Evolutionary conservation across 805 yeast genomes (phyloP).

Genomic region (Lipomyces spencermartinsiae): DNA sequence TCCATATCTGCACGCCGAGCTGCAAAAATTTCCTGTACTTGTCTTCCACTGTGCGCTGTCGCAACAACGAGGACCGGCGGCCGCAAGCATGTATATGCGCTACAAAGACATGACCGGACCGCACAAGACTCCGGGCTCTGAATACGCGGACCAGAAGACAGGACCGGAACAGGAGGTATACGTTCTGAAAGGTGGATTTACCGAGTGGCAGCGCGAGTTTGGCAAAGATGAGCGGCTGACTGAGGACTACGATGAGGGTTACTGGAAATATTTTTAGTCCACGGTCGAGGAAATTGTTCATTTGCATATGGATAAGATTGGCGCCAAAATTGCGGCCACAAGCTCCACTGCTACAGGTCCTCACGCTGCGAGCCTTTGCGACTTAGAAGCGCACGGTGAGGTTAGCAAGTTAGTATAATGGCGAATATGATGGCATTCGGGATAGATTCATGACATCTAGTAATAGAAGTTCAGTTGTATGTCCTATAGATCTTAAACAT

Average conservation of each 20-base stretch:
- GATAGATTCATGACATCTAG: neutral
- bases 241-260: conserved; percentile 58
- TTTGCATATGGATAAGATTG: neutral
- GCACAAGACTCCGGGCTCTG: conserved; percentile 33
- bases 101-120: conserved; percentile 45
- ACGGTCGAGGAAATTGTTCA: neutral
- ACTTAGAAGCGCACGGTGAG: too few relatives aligned
- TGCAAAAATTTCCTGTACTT: conserved; percentile 55
- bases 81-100: conserved; percentile 69
- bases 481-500: neutral
- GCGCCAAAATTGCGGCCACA: neutral
- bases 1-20: conserved; percentile 47
- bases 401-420: neutral
- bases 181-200: conserved; percentile 85
- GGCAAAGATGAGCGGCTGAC: conserved; percentile 72
- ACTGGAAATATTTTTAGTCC: conserved; percentile 41
- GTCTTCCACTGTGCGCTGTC: conserved; percentile 92
- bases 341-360: too few relatives aligned
- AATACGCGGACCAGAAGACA: conserved; percentile 41
- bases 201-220: conserved; percentile 76
- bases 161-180: conserved; percentile 57
- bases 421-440: neutral
- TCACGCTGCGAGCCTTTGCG: neutral
- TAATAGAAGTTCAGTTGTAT: neutral
- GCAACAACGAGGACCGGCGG: conserved; percentile 90